phyloP scores from a whole-genome alignment of 2,329 filamentous ascomycete genomes.

The Podosphaera xanthii region DNA sequence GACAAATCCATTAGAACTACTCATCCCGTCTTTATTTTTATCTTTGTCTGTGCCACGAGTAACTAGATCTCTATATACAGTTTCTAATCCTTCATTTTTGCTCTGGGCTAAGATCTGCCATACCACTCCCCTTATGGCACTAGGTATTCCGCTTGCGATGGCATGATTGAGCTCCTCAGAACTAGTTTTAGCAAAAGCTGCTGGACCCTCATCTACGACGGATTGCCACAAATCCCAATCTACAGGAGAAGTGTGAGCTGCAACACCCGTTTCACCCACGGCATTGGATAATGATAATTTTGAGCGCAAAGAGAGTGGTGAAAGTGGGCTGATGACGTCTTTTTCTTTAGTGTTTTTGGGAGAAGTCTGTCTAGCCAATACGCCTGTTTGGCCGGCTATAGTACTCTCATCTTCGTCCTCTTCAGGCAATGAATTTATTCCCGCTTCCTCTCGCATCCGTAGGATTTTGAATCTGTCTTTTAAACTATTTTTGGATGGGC shows the following conservation, averaged over 20 bases:
- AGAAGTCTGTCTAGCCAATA: neutral
- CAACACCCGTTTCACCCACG: constrained; percentile 60
- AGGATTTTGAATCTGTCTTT: constrained; percentile 61
- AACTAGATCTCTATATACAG: constrained; percentile 63
- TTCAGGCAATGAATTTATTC: constrained; percentile 30
- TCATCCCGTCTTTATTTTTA: constrained; percentile 28
- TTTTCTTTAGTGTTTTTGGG: constrained; percentile 11
- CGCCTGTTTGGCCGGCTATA: neutral
- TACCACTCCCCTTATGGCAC: constrained; percentile 87
- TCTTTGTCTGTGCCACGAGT: constrained; percentile 65
- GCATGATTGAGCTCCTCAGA: constrained; percentile 74
- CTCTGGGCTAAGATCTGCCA: constrained; percentile 96
- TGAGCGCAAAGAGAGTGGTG: constrained; percentile 18
- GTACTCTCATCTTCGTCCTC: constrained; percentile 10
- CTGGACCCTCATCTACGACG: constrained; percentile 81
- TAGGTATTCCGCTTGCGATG: constrained; percentile 82
- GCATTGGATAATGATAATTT: constrained; percentile 56
- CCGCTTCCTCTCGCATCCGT: constrained; percentile 50
- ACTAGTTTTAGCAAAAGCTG: constrained; percentile 69
- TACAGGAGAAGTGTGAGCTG: constrained; percentile 51
- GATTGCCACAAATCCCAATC: constrained; percentile 98
- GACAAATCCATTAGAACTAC: constrained; percentile 15
- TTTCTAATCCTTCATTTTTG: constrained; percentile 76
- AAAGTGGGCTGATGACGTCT: constrained; percentile 13
- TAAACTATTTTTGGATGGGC: constrained; percentile 36